phyloP scores from a whole-genome alignment of 306 rosid genomes.

The Casuarina glauca region DNA sequence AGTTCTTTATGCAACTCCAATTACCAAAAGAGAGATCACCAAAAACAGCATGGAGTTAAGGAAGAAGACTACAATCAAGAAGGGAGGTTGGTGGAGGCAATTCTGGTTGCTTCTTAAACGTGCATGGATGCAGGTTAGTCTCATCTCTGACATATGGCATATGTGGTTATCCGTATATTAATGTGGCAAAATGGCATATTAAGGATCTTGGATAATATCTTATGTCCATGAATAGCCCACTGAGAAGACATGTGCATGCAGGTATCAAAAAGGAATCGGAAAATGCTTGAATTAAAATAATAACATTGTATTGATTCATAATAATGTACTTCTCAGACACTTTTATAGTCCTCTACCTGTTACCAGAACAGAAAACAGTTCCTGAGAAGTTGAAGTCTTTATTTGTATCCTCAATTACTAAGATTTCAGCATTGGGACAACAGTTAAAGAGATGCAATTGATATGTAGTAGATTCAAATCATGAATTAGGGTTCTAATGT shows the following conservation, averaged over 20 bases:
- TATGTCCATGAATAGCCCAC: not conserved
- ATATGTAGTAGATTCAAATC: slow-evolving; percentile 11
- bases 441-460: slow-evolving; percentile 6
- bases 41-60: slow-evolving; percentile 35
- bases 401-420: slow-evolving; percentile 17
- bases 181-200: slow-evolving; percentile 16
- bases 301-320: slow-evolving; percentile 9
- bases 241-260: slow-evolving; percentile 6
- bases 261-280: slow-evolving; percentile 16
- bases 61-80: slow-evolving; percentile 46
- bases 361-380: not conserved
- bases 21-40: slow-evolving; percentile 45
- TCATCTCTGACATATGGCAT: slow-evolving; percentile 7
- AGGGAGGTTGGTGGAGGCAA: slow-evolving; percentile 88
- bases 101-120: slow-evolving; percentile 87
- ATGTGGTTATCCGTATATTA: slow-evolving; percentile 8
- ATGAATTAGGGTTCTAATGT: slow-evolving; percentile 6
- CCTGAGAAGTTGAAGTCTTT: slow-evolving; percentile 10
- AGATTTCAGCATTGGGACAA: slow-evolving; percentile 12
- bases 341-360: slow-evolving; percentile 11
- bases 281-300: slow-evolving; percentile 12
- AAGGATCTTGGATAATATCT: slow-evolving; percentile 2
- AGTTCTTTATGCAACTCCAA: slow-evolving; percentile 73
- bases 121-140: slow-evolving; percentile 93
- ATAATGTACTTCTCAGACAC: slow-evolving; percentile 5